Evolutionary conservation across 306 rosid species (phyloP), one percentile per base, ranked within the genome.

Genomic region (Amphicarpaea edgeworthii): DNA sequence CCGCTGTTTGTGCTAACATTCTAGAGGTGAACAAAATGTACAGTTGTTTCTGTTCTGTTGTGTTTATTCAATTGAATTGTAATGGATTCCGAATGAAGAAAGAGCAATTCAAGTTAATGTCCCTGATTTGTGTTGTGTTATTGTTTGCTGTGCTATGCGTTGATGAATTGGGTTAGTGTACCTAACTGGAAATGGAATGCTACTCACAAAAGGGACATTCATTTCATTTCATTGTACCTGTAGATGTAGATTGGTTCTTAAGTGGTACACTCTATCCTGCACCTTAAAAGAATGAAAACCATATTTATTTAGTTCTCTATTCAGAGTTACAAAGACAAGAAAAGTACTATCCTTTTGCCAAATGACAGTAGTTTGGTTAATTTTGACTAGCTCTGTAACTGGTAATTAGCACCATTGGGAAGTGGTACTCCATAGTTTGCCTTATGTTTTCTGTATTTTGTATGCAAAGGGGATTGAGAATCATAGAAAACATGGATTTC

Each of bases 1-100:
- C 85, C 9, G 71, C 88, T 14, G 84, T 96, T 70, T 96, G 96
- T 81, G 57, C 76, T 76, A 87, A 96, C 83, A 93, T 96, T 81
- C 37, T 96, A 34, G 99, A 96, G 99, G 99, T 96, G 98, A 96
- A 88, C 85, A 73, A 73, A 53, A 68, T 82, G 79, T 82, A 76
- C 54, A 32, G 82, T 84, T 59, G 76, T 77, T 85, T 30, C 4
- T 30, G 37, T 30, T 30, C n/a, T n/a, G n/a, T n/a, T 3, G 72
- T 57, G 80, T 41, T 68, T 75, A 46, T 74, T 71, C 78, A 73
- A 54, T 80, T 86, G 79, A 55, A 74, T 74, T 87, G 83, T 83
- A 88, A 84, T 61, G 53, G 40, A 51, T 41, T 47, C 34, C 17
- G 68, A 59, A 66, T 62, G 60, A 50, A 47, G 45, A 64, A 80